phyloP scores from a whole-genome alignment of 768 basidiomycete genomes.

The Lactarius quietus region DNA sequence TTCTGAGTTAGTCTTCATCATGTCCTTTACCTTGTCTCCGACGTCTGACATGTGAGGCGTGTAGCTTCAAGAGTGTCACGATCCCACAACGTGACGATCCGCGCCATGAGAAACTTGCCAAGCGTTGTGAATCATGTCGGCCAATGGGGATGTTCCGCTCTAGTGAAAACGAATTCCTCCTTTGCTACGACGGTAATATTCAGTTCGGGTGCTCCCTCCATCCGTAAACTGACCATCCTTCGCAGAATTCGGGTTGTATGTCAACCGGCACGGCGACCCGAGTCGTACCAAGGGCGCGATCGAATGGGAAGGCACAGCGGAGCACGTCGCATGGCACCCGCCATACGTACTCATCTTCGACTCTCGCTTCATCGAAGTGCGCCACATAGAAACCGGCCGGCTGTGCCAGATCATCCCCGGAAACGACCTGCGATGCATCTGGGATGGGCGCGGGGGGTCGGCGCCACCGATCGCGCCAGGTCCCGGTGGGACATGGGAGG shows the following conservation, averaged over 20 bases:
- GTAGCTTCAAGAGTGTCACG: conserved; percentile 81
- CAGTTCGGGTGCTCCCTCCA: not conserved
- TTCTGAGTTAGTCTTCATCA: conserved; percentile 60
- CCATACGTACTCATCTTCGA: conserved; percentile 89
- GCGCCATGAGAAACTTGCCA: conserved; percentile 61
- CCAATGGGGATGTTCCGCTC: conserved; percentile 90
- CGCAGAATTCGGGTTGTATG: conserved; percentile 86
- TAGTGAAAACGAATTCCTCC: conserved; percentile 81
- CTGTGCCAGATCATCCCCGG: conserved; percentile 82
- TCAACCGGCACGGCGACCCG: conserved; percentile 88
- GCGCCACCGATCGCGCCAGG: conserved; percentile 37
- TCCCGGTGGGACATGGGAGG: conserved; percentile 44
- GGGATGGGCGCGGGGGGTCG: conserved; percentile 70
- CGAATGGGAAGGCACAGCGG: conserved; percentile 94
- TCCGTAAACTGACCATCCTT: conserved; percentile 8
- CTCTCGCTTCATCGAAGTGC: conserved; percentile 85
- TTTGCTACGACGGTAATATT: conserved; percentile 78
- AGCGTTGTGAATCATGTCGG: conserved; percentile 74
- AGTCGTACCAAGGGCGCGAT: conserved; percentile 66
- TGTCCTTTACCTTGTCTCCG: not conserved
- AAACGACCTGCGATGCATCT: conserved; percentile 78
- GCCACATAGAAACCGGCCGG: conserved; percentile 76
- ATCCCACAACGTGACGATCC: conserved; percentile 81
- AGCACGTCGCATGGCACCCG: conserved; percentile 83
- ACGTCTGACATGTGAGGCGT: conserved; percentile 8